Evolutionary conservation across 345 rosid species (phyloP).

Genomic region (Balakata baccata): DNA sequence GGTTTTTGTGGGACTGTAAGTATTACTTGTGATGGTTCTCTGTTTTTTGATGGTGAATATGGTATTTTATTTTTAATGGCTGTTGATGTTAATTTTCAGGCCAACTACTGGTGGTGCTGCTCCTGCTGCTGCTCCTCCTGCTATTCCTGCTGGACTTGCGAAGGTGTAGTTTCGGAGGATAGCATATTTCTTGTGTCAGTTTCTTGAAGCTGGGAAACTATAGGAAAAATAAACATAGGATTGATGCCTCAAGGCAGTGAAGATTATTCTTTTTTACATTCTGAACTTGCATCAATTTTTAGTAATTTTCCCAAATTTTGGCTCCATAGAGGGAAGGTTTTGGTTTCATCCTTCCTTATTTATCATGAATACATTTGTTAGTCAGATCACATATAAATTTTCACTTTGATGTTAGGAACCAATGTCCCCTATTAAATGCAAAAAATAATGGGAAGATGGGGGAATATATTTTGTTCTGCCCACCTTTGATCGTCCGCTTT

Average conservation of each 20-base stretch:
- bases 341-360: slow-evolving; percentile 35
- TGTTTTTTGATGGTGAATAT: neutral
- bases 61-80: neutral
- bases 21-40: slow-evolving; percentile 10
- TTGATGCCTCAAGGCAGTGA: slow-evolving; percentile 23
- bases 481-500: neutral
- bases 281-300: slow-evolving; percentile 11
- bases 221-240: slow-evolving; percentile 40
- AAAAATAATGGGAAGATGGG: slow-evolving; percentile 28
- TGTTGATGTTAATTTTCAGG: slow-evolving; percentile 39
- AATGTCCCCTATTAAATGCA: slow-evolving; percentile 16
- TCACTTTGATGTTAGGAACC: slow-evolving; percentile 11
- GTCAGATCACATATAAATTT: slow-evolving; percentile 29
- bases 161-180: slow-evolving; percentile 30
- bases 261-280: slow-evolving; percentile 39
- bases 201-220: slow-evolving; percentile 9
- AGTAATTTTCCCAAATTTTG: slow-evolving; percentile 16
- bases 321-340: slow-evolving; percentile 33
- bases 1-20: slow-evolving; percentile 97
- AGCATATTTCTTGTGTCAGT: neutral
- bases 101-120: slow-evolving; percentile 95
- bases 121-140: slow-evolving; percentile 23
- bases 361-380: slow-evolving; percentile 23
- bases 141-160: slow-evolving; percentile 31
- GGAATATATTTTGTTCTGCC: slow-evolving; percentile 15